Percentiles rank a stretch among this genome's conserved stretches.
phyloP scores from a whole-genome alignment of 768 basidiomycete species.

The Hypsizygus marmoreus region DNA sequence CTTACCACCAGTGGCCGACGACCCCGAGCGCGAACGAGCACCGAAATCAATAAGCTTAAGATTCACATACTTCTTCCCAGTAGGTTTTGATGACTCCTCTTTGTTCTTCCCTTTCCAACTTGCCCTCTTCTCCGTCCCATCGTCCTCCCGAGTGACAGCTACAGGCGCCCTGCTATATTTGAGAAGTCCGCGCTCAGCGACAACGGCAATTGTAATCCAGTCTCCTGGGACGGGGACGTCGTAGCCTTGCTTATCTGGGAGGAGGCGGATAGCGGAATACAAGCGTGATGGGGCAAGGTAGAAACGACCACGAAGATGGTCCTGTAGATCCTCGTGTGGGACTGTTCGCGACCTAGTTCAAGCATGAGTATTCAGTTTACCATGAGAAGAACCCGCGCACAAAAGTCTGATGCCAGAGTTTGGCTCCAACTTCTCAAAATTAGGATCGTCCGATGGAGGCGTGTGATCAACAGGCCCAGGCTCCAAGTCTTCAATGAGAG shows the following conservation, averaged over 20 bases:
- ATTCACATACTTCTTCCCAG: slow-evolving; percentile 82
- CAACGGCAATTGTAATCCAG: slow-evolving; percentile 95
- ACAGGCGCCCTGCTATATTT: slow-evolving; percentile 72
- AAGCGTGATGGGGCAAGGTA: slow-evolving; percentile 87
- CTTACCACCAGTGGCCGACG: slow-evolving; percentile 57
- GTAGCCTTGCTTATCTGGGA: slow-evolving; percentile 79
- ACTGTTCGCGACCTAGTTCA: slow-evolving; percentile 65
- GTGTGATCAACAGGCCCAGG: slow-evolving; percentile 79
- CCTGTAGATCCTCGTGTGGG: slow-evolving; percentile 76
- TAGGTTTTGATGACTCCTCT: slow-evolving; percentile 36
- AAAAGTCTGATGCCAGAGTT: slow-evolving; percentile 84
- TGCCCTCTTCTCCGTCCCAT: slow-evolving; percentile 30
- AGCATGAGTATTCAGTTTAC: slow-evolving; percentile 2
- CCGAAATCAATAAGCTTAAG: slow-evolving; percentile 86
- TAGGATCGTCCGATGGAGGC: slow-evolving; percentile 69
- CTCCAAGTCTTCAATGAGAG: slow-evolving; percentile 74
- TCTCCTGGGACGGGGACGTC: slow-evolving; percentile 92
- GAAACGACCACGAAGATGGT: slow-evolving; percentile 80
- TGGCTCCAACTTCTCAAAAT: slow-evolving; percentile 82
- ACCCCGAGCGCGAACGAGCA: slow-evolving; percentile 51
- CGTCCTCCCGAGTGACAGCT: slow-evolving; percentile 48
- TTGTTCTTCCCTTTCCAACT: slow-evolving; percentile 37
- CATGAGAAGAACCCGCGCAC: slow-evolving; percentile 47
- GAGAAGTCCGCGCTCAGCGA: slow-evolving; percentile 87
- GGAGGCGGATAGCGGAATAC: slow-evolving; percentile 81